Base-by-base conservation (phyloP, 768 basidiomycete species). In the Lactarius akahatsu region DNA sequence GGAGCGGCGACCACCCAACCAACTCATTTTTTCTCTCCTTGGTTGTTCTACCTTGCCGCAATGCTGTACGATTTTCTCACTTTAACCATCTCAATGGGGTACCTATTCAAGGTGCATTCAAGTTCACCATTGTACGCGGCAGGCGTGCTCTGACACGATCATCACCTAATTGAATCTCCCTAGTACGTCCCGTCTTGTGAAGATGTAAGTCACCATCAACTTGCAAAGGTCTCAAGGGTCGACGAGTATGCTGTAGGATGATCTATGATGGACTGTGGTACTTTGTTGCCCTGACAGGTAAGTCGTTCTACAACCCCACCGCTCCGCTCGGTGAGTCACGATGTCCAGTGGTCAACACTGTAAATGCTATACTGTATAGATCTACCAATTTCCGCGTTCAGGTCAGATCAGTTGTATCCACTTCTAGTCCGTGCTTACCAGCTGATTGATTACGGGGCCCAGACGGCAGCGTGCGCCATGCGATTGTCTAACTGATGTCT, bases 241-340 rank as follows among this genome's bases (percentile, higher is more conserved):
- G 55, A 38, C 54, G 8, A 10, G 8, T 36, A 23, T 15, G 23
- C 26, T 36, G 18, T 67, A 89, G 86, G 76, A 86, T 89, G 85
- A 76, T 90, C 4, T 85, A 84, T 63, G 86, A 90, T 68, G 88
- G 88, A 23, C 75, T 89, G 20, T 81, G 83, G n/a, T 89, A 86
- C 72, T 85, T 89, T 66, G 67, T 86, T 47, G 78, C 78, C 4
- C 74, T 89, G 52, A 85, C 86, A 64, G 77, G 72, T 82, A 63
- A n/a, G 71, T 61, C 34, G 1, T 16, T n/a, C 20, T n/a, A 20
- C 23, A 30, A 36, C 23, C 2, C 11, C 41, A 54, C 23, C 5
- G 36, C 18, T 23, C n/a, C 23, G 26, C 18, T 30, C 26, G 4
- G 8, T 47, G 55, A 54, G 26, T 57, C 26, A 4, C 16, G 26